Evolutionary conservation across 208 protist genomes (phyloP), one percentile per base, ranked within the genome.

Genomic region (Plasmodiophora brassicae): DNA sequence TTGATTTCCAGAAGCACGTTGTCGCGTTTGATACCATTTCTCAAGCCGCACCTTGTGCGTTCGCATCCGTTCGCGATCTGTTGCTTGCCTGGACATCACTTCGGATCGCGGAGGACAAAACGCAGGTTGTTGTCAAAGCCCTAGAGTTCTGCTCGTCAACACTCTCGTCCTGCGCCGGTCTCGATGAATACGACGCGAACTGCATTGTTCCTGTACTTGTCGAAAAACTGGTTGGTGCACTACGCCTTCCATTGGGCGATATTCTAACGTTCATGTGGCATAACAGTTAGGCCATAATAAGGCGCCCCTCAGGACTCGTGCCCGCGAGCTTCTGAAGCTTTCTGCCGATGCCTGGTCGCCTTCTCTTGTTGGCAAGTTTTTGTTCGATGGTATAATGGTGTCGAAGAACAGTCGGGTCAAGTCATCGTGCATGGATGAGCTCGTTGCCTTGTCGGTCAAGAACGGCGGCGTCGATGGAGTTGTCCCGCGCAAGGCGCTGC

Each of bases 1-100:
- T 44, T 32, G 65, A 78, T 78, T 78, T 78, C n/a, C 65, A 78
- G n/a, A 78, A 78, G 65, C 65, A 78, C 5, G n/a, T 78, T 78
- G 5, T 32, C 20, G 65, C 65, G 65, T 44, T 78, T 32, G 65
- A 78, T 78, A 5, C n/a, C 14, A 78, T 78, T 36, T 32, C 14
- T 78, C n/a, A 5, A 32, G 32, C 65, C 41, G 14, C 20, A 5
- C 32, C 32, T 44, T n/a, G n/a, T n/a, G n/a, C 65, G 10, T n/a
- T 78, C 20, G n/a, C 5, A 5, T 78, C 65, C 41, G 32, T 78
- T 38, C n/a, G 65, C n/a, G 65, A 78, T 78, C n/a, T 78, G 65
- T 78, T 78, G 65, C 65, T 78, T 14, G 41, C 41, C 32, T 78
- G 65, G 65, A 38, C n/a, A 14, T 78, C 65, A 8, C 41, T 78